A percentile compares a stretch with the other conserved stretches of the same genome.
Conservation (phyloP, 805 yeast genomes). For the Wickerhamia fluorescens region DNA sequence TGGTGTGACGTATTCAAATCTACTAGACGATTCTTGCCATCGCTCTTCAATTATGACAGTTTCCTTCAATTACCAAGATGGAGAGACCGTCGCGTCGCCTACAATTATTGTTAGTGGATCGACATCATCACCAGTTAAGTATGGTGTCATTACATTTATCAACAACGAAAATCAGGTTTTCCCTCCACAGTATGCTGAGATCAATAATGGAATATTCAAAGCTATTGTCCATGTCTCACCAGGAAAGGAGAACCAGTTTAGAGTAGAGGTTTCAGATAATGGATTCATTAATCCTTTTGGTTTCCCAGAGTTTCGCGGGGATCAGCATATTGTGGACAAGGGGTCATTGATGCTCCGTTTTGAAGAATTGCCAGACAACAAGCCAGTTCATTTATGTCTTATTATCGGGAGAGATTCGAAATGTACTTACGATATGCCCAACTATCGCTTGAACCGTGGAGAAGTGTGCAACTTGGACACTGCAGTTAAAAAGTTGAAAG, state of each 20-base stretch:
- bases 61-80: slow-evolving; percentile 24
- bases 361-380: slow-evolving; percentile 52
- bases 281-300: slow-evolving; percentile 27
- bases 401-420: slow-evolving; percentile 73
- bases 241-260: slow-evolving; percentile 51
- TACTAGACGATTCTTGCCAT: no score
- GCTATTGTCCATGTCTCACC: slow-evolving; percentile 64
- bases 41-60: slow-evolving; percentile 11
- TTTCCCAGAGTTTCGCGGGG: slow-evolving; percentile 11
- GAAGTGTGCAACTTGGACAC: slow-evolving; percentile 65
- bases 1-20: no score
- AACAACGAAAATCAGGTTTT: slow-evolving; percentile 35
- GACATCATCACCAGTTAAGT: slow-evolving; percentile 9
- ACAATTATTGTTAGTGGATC: slow-evolving; percentile 30
- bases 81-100: slow-evolving; percentile 36
- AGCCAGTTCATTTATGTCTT: slow-evolving; percentile 76
- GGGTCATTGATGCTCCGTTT: slow-evolving; percentile 17
- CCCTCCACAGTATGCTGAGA: slow-evolving; percentile 68
- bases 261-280: slow-evolving; percentile 41
- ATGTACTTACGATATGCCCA: slow-evolving; percentile 63
- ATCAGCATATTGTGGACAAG: slow-evolving; percentile 15
- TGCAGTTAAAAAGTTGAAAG: slow-evolving; percentile 67
- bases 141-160: slow-evolving; percentile 25
- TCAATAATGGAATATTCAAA: slow-evolving; percentile 66
- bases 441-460: slow-evolving; percentile 32